Percentiles rank a stretch among this genome's conserved stretches.
Evolutionary conservation across 202 grass and related monocot species (phyloP).

Genomic region (Alloteropsis angusta): DNA sequence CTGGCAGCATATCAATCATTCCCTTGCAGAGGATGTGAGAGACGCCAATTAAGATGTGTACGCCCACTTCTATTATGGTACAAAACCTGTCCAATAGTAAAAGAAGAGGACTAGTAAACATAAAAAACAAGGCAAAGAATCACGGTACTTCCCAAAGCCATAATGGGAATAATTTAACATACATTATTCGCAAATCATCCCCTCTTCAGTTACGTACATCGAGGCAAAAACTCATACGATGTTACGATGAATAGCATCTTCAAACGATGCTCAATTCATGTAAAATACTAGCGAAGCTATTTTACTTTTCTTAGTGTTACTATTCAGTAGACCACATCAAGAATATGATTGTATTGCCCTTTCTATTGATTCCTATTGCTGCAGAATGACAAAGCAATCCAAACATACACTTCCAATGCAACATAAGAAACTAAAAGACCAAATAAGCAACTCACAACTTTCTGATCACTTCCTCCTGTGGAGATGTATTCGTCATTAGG

Average conservation of each 20-base stretch:
- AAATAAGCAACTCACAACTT: slow-evolving; percentile 72
- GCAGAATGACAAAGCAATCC: not conserved
- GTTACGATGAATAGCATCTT: slow-evolving; percentile 7
- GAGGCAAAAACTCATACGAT: slow-evolving; percentile 11
- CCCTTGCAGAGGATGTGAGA: slow-evolving; percentile 51
- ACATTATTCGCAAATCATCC: not conserved
- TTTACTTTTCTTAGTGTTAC: not conserved
- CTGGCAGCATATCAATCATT: slow-evolving; percentile 42
- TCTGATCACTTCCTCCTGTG: slow-evolving; percentile 90
- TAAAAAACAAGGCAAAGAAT: slow-evolving; percentile 5
- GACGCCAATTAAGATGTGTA: slow-evolving; percentile 57
- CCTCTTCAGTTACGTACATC: not conserved
- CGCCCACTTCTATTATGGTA: slow-evolving; percentile 63
- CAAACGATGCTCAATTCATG: not conserved
- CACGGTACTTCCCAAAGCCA: not conserved
- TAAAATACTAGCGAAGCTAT: not conserved
- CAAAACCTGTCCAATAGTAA: slow-evolving; percentile 52
- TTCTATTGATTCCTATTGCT: not conserved
- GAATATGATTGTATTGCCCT: not conserved
- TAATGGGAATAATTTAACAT: not conserved
- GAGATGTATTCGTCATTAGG: slow-evolving; percentile 84
- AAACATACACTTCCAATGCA: not conserved
- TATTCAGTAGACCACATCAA: not conserved
- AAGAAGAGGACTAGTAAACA: slow-evolving; percentile 6
- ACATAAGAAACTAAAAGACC: not conserved